Conservation (phyloP, 495 filamentous ascomycete genomes). For the Hypoxylon perforatum region DNA sequence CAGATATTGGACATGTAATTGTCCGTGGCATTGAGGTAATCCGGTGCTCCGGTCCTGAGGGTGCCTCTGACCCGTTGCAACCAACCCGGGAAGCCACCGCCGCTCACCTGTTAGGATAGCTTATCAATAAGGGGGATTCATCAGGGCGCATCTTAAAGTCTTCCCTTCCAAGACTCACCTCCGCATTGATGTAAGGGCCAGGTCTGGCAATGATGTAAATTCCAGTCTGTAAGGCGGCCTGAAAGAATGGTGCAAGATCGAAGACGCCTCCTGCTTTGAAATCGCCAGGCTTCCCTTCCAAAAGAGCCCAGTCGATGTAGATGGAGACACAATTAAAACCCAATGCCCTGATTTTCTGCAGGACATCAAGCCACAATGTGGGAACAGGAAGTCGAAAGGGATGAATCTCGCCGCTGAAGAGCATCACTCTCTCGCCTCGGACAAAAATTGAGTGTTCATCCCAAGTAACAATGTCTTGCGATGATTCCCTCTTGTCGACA, state of each 20-base stretch:
- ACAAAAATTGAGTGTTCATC: slow-evolving; percentile 80
- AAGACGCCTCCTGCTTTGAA: slow-evolving; percentile 78
- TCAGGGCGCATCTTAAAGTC: background rate
- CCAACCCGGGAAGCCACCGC: slow-evolving; percentile 55
- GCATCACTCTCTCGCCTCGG: slow-evolving; percentile 74
- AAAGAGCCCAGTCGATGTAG: slow-evolving; percentile 82
- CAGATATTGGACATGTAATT: slow-evolving; percentile 68
- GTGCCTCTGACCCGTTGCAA: slow-evolving; percentile 69
- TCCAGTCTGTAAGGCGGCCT: slow-evolving; percentile 72
- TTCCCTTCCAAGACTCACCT: slow-evolving; percentile 52
- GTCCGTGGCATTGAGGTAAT: slow-evolving; percentile 73
- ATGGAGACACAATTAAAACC: slow-evolving; percentile 83
- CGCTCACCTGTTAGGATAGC: slow-evolving; percentile 34
- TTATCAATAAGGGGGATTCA: background rate
- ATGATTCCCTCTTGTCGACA: slow-evolving; percentile 17
- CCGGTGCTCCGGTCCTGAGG: slow-evolving; percentile 67
- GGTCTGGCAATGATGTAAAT: slow-evolving; percentile 81
- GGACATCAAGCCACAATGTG: slow-evolving; percentile 76
- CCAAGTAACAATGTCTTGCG: slow-evolving; percentile 67
- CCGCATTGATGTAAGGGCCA: slow-evolving; percentile 68
- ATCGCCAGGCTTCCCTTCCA: slow-evolving; percentile 76
- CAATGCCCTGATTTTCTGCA: slow-evolving; percentile 82
- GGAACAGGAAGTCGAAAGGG: slow-evolving; percentile 80
- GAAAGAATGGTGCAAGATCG: slow-evolving; percentile 75
- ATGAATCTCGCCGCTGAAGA: slow-evolving; percentile 81